Evolutionary conservation across 306 rosid genomes (phyloP).

Genomic region (Casuarina cunninghamiana): DNA sequence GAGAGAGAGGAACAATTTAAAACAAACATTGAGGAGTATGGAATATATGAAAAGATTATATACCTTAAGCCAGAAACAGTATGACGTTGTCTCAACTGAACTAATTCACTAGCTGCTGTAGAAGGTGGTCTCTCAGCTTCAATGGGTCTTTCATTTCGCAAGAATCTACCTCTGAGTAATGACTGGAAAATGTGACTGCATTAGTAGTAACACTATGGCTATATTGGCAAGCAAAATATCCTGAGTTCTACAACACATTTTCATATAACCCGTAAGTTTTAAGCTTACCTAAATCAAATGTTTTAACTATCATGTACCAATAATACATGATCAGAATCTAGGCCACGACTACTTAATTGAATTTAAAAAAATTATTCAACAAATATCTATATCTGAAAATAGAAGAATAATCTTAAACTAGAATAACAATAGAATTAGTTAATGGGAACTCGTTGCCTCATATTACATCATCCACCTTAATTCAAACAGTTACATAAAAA

Average conservation of each 20-base stretch:
- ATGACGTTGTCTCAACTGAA: constrained; percentile 87
- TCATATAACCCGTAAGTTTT: not conserved
- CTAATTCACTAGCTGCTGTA: constrained; percentile 81
- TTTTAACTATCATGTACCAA: not conserved
- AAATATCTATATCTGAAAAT: not conserved
- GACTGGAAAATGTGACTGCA: constrained; percentile 57
- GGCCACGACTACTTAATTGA: not conserved
- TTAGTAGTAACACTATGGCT: constrained; percentile 33
- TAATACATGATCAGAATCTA: not conserved
- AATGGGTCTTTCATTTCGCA: constrained; percentile 85
- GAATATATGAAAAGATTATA: constrained; percentile 21
- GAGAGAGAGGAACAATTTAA: not conserved
- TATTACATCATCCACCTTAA: not conserved
- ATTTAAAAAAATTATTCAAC: not conserved
- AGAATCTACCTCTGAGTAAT: constrained; percentile 96
- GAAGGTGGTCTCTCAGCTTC: constrained; percentile 97
- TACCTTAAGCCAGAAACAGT: constrained; percentile 97
- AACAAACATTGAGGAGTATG: constrained; percentile 14
- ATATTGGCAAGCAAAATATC: constrained; percentile 2
- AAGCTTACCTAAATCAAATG: not conserved
- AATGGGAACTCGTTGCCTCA: not conserved
- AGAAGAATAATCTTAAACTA: not conserved
- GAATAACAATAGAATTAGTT: not conserved
- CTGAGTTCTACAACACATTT: not conserved
- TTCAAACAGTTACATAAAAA: not conserved